Conservation (phyloP, 148 eudicot species). For the Fallopia convolvulus region DNA sequence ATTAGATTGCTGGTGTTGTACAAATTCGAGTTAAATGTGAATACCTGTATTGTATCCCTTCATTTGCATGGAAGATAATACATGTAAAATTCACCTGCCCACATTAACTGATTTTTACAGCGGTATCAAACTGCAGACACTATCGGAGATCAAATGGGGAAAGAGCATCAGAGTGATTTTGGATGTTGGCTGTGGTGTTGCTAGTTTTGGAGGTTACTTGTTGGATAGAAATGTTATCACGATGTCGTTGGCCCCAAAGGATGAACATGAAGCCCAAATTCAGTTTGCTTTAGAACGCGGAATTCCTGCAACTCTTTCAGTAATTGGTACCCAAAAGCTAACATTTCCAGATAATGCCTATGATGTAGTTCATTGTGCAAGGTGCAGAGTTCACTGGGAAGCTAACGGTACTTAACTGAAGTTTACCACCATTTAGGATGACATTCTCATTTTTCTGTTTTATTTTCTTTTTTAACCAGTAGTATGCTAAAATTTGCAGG, state of each 20-base stretch:
- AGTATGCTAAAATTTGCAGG: constrained; percentile 34
- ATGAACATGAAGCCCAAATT: constrained; percentile 97
- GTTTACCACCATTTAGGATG: constrained; percentile 2
- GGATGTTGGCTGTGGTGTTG: constrained; percentile 99
- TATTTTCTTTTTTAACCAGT: not conserved
- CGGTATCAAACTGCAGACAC: constrained; percentile 35
- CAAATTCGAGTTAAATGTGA: not conserved
- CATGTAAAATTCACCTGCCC: not conserved
- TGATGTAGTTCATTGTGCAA: constrained; percentile 94
- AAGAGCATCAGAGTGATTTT: constrained; percentile 75
- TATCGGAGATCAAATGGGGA: constrained; percentile 74
- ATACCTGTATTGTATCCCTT: not conserved
- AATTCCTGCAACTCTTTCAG: constrained; percentile 87
- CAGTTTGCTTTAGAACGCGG: constrained; percentile 99
- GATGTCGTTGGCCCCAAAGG: constrained; percentile 96
- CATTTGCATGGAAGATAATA: not conserved
- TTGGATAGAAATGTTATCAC: constrained; percentile 86
- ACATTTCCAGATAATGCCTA: constrained; percentile 86
- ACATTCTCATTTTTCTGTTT: not conserved
- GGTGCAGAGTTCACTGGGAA: constrained; percentile 99
- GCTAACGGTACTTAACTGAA: constrained; percentile 52
- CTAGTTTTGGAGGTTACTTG: constrained; percentile 97
- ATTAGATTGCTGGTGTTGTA: not conserved
- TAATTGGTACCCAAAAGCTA: constrained; percentile 89
- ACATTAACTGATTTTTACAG: not conserved